phyloP scores from a whole-genome alignment of 805 yeast genomes.

The Grigorovia jiainica region DNA sequence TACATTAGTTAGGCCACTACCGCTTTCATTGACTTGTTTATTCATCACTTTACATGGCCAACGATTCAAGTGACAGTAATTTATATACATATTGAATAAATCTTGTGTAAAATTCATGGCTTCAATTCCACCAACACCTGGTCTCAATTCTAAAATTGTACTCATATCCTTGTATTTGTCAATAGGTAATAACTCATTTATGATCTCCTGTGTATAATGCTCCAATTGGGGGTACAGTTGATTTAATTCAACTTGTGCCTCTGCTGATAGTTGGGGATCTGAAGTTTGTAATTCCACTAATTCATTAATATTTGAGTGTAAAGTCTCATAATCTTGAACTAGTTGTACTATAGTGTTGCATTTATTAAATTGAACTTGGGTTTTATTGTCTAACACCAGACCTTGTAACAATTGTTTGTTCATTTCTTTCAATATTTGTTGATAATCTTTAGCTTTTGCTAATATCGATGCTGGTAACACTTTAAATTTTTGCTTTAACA shows the following conservation, averaged over 20 bases:
- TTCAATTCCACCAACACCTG: constrained; percentile 95
- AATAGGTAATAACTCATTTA: constrained; percentile 59
- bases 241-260: constrained; percentile 54
- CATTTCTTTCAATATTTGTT: constrained; percentile 33
- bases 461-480: constrained; percentile 44
- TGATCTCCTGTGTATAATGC: constrained; percentile 36
- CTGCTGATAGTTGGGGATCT: constrained; percentile 35
- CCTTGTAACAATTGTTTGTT: constrained; percentile 37
- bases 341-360: neutral
- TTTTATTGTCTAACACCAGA: constrained; percentile 34
- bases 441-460: constrained; percentile 36
- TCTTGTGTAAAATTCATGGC: constrained; percentile 83
- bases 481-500: too few species aligned
- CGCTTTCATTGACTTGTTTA: constrained; percentile 44
- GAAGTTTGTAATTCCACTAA: constrained; percentile 24
- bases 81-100: constrained; percentile 69
- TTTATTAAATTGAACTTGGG: constrained; percentile 40
- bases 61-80: constrained; percentile 49
- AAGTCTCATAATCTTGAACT: constrained; percentile 27
- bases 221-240: constrained; percentile 37
- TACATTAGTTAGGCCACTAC: constrained; percentile 68
- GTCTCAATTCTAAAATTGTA: constrained; percentile 76
- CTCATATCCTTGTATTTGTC: constrained; percentile 68
- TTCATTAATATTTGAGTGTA: constrained; percentile 27
- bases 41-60: constrained; percentile 66